Conservation (phyloP, 768 basidiomycete genomes). For the Bullera alba region DNA sequence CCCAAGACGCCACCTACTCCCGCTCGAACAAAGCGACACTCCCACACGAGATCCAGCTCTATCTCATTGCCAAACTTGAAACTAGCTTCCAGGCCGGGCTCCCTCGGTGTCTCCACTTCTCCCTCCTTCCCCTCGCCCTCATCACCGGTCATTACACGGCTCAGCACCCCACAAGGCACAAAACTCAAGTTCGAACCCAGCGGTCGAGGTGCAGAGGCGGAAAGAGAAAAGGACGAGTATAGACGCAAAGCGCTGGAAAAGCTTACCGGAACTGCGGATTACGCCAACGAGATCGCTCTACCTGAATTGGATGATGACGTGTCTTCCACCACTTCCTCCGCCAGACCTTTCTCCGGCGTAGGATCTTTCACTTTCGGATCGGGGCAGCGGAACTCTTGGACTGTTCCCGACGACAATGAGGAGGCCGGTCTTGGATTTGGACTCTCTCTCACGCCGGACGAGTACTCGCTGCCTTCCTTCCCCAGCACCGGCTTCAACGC, state of each 20-base stretch:
- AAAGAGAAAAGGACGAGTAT: slow-evolving; percentile 32
- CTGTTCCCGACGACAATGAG: slow-evolving; percentile 11
- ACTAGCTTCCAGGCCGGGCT: slow-evolving; percentile 22
- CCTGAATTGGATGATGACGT: slow-evolving; percentile 35
- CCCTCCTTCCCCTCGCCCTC: slow-evolving; percentile 21
- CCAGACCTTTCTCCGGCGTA: slow-evolving; percentile 23
- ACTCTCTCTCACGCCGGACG: slow-evolving; percentile 7
- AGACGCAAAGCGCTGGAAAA: slow-evolving; percentile 34
- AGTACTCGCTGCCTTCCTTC: slow-evolving; percentile 5
- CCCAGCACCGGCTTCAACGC: background rate
- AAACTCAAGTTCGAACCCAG: slow-evolving; percentile 35
- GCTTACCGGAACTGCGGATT: slow-evolving; percentile 19
- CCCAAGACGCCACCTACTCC: slow-evolving; percentile 30
- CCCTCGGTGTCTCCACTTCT: slow-evolving; percentile 31
- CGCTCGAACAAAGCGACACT: slow-evolving; percentile 24
- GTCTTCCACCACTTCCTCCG: slow-evolving; percentile 20
- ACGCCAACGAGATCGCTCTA: slow-evolving; percentile 22
- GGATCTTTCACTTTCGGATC: slow-evolving; percentile 12
- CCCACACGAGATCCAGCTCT: slow-evolving; percentile 36
- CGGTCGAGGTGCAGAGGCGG: slow-evolving; percentile 36
- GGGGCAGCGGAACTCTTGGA: slow-evolving; percentile 3
- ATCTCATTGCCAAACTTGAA: slow-evolving; percentile 37
- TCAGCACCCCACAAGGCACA: slow-evolving; percentile 10
- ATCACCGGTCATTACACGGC: background rate
- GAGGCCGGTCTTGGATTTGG: slow-evolving; percentile 16